Evolutionary conservation across 192 early-diverging fungal genomes (phyloP), one percentile per base, ranked within the genome.

Genomic region (Linnemannia zychae): DNA sequence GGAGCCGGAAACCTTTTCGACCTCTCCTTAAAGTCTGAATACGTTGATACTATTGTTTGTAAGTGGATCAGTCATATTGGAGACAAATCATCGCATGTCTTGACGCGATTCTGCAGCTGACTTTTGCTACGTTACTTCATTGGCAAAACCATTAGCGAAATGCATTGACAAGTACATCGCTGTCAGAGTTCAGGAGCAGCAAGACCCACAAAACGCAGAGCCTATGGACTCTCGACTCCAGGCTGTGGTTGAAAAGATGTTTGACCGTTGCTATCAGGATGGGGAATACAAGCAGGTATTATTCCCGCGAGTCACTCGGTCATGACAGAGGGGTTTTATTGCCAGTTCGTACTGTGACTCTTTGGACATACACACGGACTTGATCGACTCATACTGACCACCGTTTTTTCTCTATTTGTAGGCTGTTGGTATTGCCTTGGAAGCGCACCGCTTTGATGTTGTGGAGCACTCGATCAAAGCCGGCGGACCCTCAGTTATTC

Each of bases 101-200:
- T 71, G 36, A 7, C 24, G 28, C 6, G 11, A 63, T 34, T 72
- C 31, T 15, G 18, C 69, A 46, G 48, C 69, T 44, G 11, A 46
- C 22, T 12, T 7, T 28, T 11, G n/a, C 44, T 9, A 3, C 6
- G n/a, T 28, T 28, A 2, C 13, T 44, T 38, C 0, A 44, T n/a
- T 46, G n/a, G n/a, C 28, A 44, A 16, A 20, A 16, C 18, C 15
- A 7, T 28, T 86, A 97, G 96, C 96, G 33, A 95, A 96, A 87
- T 94, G 94, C 71, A 96, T 99, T 49, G 98, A 99, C 88, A 96
- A 96, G 84, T 99, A 99, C 87, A 99, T 99, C 78, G 87, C 88
- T 38, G 88, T 96, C 70, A 91, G 96, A 80, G 80, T 82, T 33
- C 67, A 87, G 73, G 82, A 92, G 36, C 78, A 79, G 31, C 81